A percentile compares a stretch with the other conserved stretches of the same genome.
Evolutionary conservation across 129 eudicot genomes (phyloP).

Genomic region (Pittosporum tobira): DNA sequence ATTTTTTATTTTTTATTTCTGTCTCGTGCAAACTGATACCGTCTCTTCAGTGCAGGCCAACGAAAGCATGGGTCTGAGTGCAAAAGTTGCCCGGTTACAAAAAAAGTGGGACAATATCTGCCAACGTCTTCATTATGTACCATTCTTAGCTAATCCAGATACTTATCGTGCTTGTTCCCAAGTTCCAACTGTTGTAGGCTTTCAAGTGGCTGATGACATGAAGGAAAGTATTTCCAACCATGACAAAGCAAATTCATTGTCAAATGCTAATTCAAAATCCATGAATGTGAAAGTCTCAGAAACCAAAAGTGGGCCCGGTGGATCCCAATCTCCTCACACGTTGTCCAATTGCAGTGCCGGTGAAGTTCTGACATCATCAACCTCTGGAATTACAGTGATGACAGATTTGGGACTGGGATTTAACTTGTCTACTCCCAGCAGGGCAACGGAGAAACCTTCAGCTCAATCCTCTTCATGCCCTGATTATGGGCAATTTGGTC

Average conservation of each 20-base stretch:
- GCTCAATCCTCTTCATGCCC: slow-evolving; percentile 12
- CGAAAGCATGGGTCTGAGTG: slow-evolving; percentile 35
- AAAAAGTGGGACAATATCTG: slow-evolving; percentile 65
- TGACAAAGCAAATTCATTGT: slow-evolving; percentile 21
- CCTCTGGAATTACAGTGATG: slow-evolving; percentile 54
- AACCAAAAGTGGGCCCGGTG: slow-evolving; percentile 19
- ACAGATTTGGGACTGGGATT: slow-evolving; percentile 61
- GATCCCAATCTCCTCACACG: slow-evolving; percentile 12
- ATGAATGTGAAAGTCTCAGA: slow-evolving; percentile 11
- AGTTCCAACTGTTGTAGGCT: slow-evolving; percentile 49
- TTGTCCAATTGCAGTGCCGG: slow-evolving; percentile 27
- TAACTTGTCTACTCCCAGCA: slow-evolving; percentile 11
- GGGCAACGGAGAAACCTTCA: slow-evolving; percentile 15
- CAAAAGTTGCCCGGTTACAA: slow-evolving; percentile 36
- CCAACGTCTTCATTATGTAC: slow-evolving; percentile 45
- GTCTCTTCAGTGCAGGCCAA: slow-evolving; percentile 73
- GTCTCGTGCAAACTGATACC: slow-evolving; percentile 32
- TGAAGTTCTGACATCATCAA: slow-evolving; percentile 34
- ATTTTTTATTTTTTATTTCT: no score
- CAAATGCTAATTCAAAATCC: slow-evolving; percentile 23
- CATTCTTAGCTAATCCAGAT: slow-evolving; percentile 30
- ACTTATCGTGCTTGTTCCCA: slow-evolving; percentile 18
- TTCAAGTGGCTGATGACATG: slow-evolving; percentile 29
- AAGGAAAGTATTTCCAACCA: slow-evolving; percentile 13
- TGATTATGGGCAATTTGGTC: slow-evolving; percentile 15